Conservation (phyloP, 495 filamentous ascomycete genomes). For the Ramalina intermedia region DNA sequence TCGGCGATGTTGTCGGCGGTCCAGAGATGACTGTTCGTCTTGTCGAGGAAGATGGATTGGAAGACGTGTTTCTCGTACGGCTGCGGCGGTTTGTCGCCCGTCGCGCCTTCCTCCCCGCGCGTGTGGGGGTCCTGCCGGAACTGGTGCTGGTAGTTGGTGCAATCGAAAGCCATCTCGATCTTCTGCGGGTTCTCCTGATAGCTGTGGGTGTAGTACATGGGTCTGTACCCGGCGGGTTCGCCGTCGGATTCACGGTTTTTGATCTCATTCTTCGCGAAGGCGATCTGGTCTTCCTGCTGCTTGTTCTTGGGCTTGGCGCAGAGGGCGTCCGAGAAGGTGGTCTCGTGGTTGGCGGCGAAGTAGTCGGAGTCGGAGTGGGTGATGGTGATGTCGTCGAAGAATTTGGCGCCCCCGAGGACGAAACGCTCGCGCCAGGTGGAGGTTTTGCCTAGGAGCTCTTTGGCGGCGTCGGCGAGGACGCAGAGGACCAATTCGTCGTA, state of each 20-base stretch:
- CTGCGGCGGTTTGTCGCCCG: slow-evolving; percentile 21
- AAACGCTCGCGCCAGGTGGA: slow-evolving; percentile 49
- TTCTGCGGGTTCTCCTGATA: slow-evolving; percentile 48
- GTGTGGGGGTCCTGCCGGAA: slow-evolving; percentile 41
- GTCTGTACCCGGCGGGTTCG: slow-evolving; percentile 39
- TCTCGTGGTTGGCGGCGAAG: slow-evolving; percentile 65
- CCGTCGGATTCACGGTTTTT: slow-evolving; percentile 6
- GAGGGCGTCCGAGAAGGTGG: slow-evolving; percentile 38
- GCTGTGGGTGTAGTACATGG: slow-evolving; percentile 73
- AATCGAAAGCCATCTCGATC: slow-evolving; percentile 81
- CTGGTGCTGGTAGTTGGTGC: slow-evolving; percentile 73
- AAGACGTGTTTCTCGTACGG: slow-evolving; percentile 54
- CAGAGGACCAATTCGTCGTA: slow-evolving; percentile 68
- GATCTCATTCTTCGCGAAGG: slow-evolving; percentile 24
- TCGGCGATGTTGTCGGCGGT: slow-evolving; percentile 55
- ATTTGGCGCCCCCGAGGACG: slow-evolving; percentile 60
- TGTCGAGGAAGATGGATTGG: slow-evolving; percentile 73
- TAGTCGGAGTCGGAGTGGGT: slow-evolving; percentile 67
- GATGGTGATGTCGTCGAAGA: slow-evolving; percentile 72
- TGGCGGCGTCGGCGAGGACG: slow-evolving; percentile 61
- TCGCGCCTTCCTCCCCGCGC: neutral
- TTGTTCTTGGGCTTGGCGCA: slow-evolving; percentile 30
- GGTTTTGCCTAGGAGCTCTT: slow-evolving; percentile 45
- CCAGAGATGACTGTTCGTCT: slow-evolving; percentile 48
- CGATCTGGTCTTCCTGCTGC: slow-evolving; percentile 33